phyloP scores from a whole-genome alignment of 108 stramenopile species.

The Asterionellopsis glacialis region DNA sequence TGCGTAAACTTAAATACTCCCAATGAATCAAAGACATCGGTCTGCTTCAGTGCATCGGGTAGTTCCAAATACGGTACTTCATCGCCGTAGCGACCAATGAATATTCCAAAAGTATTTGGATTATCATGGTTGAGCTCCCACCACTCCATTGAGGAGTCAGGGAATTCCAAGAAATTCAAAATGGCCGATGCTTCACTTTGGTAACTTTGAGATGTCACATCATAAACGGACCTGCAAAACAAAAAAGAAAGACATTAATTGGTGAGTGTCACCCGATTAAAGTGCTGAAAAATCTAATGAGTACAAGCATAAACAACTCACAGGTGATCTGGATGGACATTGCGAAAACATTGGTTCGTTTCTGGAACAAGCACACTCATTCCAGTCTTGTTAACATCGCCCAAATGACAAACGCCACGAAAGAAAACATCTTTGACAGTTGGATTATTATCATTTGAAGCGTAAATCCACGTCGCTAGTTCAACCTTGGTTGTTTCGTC shows the following conservation, averaged over 20 bases:
- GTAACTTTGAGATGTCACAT: too few relatives aligned
- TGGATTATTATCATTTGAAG: not conserved
- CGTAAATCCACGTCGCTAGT: not conserved
- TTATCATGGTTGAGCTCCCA: not conserved
- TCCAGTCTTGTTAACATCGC: not conserved
- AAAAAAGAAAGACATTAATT: too few relatives aligned
- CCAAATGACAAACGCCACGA: not conserved
- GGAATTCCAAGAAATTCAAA: too few relatives aligned
- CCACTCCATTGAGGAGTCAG: too few relatives aligned
- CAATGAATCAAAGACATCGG: not conserved
- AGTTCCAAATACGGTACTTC: not conserved
- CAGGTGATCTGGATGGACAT: constrained; percentile 2
- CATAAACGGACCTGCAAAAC: too few relatives aligned
- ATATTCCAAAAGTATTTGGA: not conserved
- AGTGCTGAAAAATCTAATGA: too few relatives aligned
- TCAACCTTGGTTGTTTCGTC: not conserved
- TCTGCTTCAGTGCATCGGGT: not conserved
- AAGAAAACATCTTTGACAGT: not conserved
- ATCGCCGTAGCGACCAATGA: not conserved
- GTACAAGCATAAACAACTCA: too few relatives aligned
- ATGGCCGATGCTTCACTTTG: too few relatives aligned
- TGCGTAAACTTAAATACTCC: not conserved
- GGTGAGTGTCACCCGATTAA: too few relatives aligned
- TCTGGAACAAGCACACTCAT: not conserved
- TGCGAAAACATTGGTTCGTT: not conserved